Percentiles rank a stretch among this genome's conserved stretches.
Conservation (phyloP, 768 basidiomycete species). For the Rhodotorula graminis region DNA sequence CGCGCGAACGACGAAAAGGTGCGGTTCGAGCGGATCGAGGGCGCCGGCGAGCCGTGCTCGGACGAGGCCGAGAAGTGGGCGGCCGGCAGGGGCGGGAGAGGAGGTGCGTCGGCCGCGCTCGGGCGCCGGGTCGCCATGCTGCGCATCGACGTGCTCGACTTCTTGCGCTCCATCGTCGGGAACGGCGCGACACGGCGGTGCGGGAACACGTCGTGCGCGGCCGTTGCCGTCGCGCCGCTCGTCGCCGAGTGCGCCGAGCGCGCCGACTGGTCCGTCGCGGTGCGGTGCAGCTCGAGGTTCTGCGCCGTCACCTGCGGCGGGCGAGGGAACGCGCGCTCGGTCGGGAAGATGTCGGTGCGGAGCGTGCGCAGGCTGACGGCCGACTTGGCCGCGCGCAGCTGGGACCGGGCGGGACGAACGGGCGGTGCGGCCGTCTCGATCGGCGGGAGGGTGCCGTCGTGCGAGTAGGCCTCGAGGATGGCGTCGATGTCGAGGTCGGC, state of each 20-base stretch:
- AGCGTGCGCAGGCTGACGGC: background rate
- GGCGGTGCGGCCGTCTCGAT: background rate
- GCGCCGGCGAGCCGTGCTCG: background rate
- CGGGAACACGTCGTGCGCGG: slow-evolving; percentile 10
- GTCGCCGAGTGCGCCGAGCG: slow-evolving; percentile 1
- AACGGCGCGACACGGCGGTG: slow-evolving; percentile 21
- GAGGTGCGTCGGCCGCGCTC: background rate
- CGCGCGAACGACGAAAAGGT: slow-evolving; percentile 26
- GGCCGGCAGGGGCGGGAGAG: background rate
- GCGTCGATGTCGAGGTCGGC: slow-evolving; percentile 34
- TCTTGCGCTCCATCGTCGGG: slow-evolving; percentile 20
- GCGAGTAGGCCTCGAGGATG: slow-evolving; percentile 25
- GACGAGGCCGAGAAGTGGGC: background rate
- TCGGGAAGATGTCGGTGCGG: slow-evolving; percentile 3
- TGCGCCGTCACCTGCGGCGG: background rate
- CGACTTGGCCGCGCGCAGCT: background rate
- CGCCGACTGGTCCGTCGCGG: background rate
- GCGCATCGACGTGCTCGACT: background rate
- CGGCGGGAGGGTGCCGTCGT: background rate
- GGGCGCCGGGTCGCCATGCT: background rate
- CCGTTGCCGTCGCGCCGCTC: background rate
- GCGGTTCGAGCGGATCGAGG: slow-evolving; percentile 10
- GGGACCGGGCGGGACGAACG: background rate
- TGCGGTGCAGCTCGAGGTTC: background rate
- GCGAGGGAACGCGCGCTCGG: background rate